These are phyloP conservation scores for Leccinum huronense DNA, from an alignment of 1,284 basidiomycete genomes.

Conservation along the genomic window DNA sequence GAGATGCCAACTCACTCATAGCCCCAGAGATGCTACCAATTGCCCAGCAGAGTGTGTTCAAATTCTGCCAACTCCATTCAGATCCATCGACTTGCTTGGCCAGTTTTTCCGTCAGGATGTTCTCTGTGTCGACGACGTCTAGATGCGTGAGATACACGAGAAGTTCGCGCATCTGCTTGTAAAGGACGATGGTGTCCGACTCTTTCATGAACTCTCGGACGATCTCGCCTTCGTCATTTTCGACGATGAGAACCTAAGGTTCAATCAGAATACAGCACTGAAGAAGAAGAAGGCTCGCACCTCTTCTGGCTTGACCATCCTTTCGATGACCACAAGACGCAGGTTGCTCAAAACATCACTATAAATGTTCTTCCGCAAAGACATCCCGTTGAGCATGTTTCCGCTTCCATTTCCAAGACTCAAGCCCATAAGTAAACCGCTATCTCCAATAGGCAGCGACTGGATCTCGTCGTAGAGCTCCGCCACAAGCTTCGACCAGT, in stretches of 20 bases:
- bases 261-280: conserved; percentile 11
- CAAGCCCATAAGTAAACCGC: conserved; percentile 90
- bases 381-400: conserved; percentile 72
- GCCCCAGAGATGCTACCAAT: conserved; percentile 99
- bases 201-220: conserved; percentile 99
- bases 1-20: conserved; percentile 74
- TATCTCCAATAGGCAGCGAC: conserved; percentile 87
- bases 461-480: conserved; percentile 99
- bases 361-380: conserved; percentile 91
- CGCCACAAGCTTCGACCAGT: conserved; percentile 98
- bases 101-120: conserved; percentile 95
- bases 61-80: conserved; percentile 99
- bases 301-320: conserved; percentile 99
- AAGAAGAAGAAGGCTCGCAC: conserved; percentile 44
- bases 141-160: conserved; percentile 97
- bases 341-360: conserved; percentile 94
- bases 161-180: conserved; percentile 99
- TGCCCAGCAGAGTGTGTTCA: conserved; percentile 99
- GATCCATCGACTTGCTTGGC: conserved; percentile 96
- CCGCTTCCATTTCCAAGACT: conserved; percentile 71
- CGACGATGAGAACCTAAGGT: conserved; percentile 88
- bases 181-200: conserved; percentile 96
- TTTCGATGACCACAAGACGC: conserved; percentile 94
- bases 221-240: conserved; percentile 99
- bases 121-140: conserved; percentile 95